These are phyloP conservation scores for Aspergillus costaricaensis DNA, from an alignment of 2,329 filamentous ascomycete species.

Conservation along the genomic window DNA sequence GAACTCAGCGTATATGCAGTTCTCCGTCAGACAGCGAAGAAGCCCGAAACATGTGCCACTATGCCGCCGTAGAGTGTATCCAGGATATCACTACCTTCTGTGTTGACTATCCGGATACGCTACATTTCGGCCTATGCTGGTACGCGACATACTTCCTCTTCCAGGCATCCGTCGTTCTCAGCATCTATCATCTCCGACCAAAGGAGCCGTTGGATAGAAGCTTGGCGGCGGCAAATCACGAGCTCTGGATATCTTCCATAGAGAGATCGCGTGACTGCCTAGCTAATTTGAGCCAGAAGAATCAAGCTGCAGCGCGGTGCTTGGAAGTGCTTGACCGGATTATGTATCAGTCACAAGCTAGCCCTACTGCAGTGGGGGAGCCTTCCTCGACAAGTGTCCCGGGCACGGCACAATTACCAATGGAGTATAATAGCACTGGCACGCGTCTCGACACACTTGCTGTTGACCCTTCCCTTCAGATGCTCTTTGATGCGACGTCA, in stretches of 20 bases:
- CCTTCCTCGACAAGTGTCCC: neutral
- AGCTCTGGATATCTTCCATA: slow-evolving; percentile 18
- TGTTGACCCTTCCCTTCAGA: slow-evolving; percentile 21
- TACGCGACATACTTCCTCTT: slow-evolving; percentile 29
- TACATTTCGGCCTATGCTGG: slow-evolving; percentile 23
- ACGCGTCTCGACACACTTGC: neutral
- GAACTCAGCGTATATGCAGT: slow-evolving; percentile 17
- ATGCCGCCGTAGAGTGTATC: slow-evolving; percentile 21
- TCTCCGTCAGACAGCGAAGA: slow-evolving; percentile 16
- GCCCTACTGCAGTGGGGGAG: neutral
- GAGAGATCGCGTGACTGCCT: slow-evolving; percentile 17
- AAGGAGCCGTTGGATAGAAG: neutral
- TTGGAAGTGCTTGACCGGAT: slow-evolving; percentile 19
- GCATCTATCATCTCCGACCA: slow-evolving; percentile 16
- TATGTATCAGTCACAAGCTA: neutral
- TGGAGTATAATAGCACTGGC: neutral
- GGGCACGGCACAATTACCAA: neutral
- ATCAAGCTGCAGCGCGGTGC: slow-evolving; percentile 17
- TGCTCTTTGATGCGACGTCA: slow-evolving; percentile 19
- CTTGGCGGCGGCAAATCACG: slow-evolving; percentile 4
- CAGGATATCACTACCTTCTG: slow-evolving; percentile 23
- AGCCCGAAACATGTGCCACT: slow-evolving; percentile 22
- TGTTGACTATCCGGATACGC: slow-evolving; percentile 4
- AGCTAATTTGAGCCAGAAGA: slow-evolving; percentile 11
- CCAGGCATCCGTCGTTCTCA: slow-evolving; percentile 25